phyloP scores from a whole-genome alignment of 257 asterid species.

The Avicennia marina region DNA sequence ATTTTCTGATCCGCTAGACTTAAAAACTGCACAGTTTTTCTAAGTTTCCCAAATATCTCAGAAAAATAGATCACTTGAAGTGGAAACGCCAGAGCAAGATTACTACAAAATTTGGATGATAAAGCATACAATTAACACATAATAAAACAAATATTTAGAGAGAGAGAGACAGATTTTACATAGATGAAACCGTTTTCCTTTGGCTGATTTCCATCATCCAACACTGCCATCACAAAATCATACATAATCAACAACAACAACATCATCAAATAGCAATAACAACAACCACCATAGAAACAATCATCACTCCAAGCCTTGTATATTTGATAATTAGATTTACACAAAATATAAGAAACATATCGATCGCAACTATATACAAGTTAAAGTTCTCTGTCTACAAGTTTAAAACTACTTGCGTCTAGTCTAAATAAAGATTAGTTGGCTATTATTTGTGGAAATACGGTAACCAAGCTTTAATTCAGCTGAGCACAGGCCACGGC shows the following conservation, averaged over 20 bases:
- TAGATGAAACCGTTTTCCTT: constrained; percentile 94
- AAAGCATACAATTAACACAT: not conserved
- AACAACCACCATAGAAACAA: not conserved
- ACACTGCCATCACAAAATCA: constrained; percentile 47
- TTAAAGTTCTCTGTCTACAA: not conserved
- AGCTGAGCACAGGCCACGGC: constrained; percentile 12
- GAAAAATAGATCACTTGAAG: not conserved
- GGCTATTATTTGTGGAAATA: not conserved
- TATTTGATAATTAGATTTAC: not conserved
- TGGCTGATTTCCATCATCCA: constrained; percentile 78
- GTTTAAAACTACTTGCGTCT: no score
- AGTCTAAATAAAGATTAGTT: no score
- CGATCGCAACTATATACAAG: not conserved
- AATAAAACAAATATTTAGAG: not conserved
- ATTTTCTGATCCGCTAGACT: not conserved
- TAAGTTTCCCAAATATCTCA: not conserved
- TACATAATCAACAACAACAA: constrained; percentile 9
- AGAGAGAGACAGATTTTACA: constrained; percentile 44
- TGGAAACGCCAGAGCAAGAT: not conserved
- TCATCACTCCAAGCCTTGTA: not conserved
- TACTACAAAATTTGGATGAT: not conserved
- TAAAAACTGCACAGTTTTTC: constrained; percentile 1
- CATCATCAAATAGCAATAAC: not conserved
- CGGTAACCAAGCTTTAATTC: not conserved
- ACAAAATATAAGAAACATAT: not conserved